Base-by-base conservation (phyloP, 1,284 basidiomycete species). In the Sanghuangporus baumii region DNA sequence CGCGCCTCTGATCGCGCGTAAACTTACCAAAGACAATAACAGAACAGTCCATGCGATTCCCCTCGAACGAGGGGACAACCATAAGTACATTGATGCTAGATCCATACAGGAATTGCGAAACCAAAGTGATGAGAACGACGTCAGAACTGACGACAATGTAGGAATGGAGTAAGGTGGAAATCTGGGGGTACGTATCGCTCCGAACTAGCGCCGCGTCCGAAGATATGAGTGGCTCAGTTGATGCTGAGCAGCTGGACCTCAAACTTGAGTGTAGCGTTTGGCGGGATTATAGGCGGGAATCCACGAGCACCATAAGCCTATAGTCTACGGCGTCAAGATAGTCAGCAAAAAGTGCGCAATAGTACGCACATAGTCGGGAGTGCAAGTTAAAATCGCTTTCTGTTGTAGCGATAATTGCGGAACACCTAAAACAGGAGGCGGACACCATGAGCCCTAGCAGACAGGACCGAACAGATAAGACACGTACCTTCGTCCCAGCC, bases 401-500 rank as follows among this genome's bases (percentile, higher is more conserved):
- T 91, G 74, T 66, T 91, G 91, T 46, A 93, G 52, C 26, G 91
- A 93, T 67, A 94, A 75, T 76, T 91, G 81, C 16, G 81, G 83
- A 37, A 94, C 88, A 63, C 86, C 89, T 91, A 69, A 71, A 18
- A 58, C 40, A 14, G 8, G 43, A 23, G 23, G 26, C 23, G 43
- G 4, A 50, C 62, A 48, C 64, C 51, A 59, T 14, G 26, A 67
- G 67, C 63, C 65, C 67, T 66, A 62, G 70, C n/a, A 6, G 31
- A 8, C 36, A 18, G 23, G 41, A 38, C 71, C 66, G 43, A 11
- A 50, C 36, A 43, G 46, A 65, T 61, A 40, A 40, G 58, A 60
- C 23, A 55, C 80, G 72, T 71, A 91, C 93, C 92, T 76, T 94
- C 92, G 72, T 96, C 93, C 93, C 93, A 96, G 48, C 93, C 93